Evolutionary conservation across 352 stramenopile species (phyloP).

Genomic region (Thalassiosira livingstoniorum): DNA sequence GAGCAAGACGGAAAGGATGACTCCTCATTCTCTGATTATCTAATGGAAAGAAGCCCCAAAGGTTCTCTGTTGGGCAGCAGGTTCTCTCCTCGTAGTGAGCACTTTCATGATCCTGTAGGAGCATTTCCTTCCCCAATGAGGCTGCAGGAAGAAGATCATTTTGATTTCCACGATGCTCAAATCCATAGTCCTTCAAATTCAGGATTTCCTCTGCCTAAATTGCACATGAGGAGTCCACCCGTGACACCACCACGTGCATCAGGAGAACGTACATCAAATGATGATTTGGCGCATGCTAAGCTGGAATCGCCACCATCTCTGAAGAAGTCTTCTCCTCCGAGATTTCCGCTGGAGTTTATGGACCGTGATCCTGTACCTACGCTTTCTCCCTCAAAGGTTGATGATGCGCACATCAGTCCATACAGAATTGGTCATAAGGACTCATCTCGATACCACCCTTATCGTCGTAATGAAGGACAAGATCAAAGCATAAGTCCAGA

Average conservation of each 20-base stretch:
- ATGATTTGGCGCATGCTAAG: neutral
- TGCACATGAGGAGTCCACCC: constrained; percentile 30
- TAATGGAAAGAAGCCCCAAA: constrained; percentile 23
- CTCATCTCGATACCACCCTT: neutral
- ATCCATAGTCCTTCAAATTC: neutral
- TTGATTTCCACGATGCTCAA: constrained; percentile 18
- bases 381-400: neutral
- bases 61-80: neutral
- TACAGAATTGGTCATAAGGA: neutral
- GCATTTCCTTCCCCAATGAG: constrained; percentile 12
- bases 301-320: constrained; percentile 18
- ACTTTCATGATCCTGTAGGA: neutral
- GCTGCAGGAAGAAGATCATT: constrained; percentile 7
- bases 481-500: constrained; percentile 50
- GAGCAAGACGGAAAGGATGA: constrained; percentile 14
- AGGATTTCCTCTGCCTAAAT: constrained; percentile 24
- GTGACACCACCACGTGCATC: constrained; percentile 7
- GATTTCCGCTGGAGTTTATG: constrained; percentile 16
- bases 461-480: constrained; percentile 7
- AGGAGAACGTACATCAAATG: neutral
- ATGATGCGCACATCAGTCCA: neutral
- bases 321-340: constrained; percentile 4
- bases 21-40: constrained; percentile 44
- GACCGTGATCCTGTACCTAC: neutral
- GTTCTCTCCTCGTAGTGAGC: neutral